These are phyloP conservation scores for Solanum neorickii DNA, from an alignment of 257 asterid genomes.

Conservation along the genomic window DNA sequence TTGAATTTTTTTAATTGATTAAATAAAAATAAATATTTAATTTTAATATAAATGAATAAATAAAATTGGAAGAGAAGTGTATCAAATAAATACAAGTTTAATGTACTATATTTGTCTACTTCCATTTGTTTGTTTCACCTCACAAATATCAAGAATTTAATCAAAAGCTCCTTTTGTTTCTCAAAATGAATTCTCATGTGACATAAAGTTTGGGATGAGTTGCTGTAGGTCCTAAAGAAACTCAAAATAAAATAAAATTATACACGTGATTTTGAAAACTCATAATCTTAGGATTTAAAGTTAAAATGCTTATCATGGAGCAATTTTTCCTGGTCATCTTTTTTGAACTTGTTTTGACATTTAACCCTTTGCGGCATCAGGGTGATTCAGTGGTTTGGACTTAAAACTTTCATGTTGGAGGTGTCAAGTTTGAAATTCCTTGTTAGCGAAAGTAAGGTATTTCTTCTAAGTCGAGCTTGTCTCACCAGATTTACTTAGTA, in stretches of 20 bases:
- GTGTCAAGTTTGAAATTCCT: background rate
- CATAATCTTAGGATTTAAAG: background rate
- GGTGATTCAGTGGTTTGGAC: too few species aligned
- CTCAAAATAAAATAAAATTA: background rate
- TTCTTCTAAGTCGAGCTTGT: too few species aligned
- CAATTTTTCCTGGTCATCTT: background rate
- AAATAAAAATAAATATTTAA: too few species aligned
- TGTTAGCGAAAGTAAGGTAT: too few species aligned
- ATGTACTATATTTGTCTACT: background rate
- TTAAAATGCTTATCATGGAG: background rate
- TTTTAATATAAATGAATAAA: too few species aligned
- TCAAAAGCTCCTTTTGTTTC: background rate
- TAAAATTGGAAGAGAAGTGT: too few species aligned
- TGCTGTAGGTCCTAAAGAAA: background rate
- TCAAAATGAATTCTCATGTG: background rate
- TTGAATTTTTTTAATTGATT: background rate
- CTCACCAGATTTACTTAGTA: too few species aligned
- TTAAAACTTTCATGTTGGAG: background rate
- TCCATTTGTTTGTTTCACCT: background rate
- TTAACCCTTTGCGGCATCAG: background rate
- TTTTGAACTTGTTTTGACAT: background rate
- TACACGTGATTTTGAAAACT: background rate
- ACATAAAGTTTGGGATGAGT: background rate
- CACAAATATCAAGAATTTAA: background rate
- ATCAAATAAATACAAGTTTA: background rate